These are phyloP conservation scores for Dacryopinax primogenitus DNA, from an alignment of 768 basidiomycete species.

Conservation along the genomic window DNA sequence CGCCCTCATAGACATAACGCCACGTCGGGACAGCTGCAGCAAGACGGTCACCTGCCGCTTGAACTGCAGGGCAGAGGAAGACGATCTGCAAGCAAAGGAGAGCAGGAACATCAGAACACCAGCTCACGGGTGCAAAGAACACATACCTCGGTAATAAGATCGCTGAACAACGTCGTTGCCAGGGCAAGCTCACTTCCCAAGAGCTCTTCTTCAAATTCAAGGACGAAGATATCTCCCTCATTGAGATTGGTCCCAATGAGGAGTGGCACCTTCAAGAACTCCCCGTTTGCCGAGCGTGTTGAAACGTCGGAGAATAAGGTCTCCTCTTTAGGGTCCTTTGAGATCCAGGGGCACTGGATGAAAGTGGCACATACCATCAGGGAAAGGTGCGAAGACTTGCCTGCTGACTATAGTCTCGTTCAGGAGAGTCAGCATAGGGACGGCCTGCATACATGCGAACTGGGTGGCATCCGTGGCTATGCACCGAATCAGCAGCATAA, in stretches of 20 bases:
- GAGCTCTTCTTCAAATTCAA: neutral
- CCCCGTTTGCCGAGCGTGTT: neutral
- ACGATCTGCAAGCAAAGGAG: neutral
- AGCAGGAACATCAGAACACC: neutral
- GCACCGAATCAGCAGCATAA: neutral
- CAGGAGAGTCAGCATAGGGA: neutral
- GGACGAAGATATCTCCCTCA: neutral
- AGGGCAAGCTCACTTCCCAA: neutral
- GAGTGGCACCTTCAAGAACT: neutral
- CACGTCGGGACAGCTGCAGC: neutral
- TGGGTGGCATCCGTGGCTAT: neutral
- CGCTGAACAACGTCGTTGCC: neutral
- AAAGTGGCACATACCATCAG: neutral
- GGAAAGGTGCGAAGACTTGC: neutral
- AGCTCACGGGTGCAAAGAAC: neutral
- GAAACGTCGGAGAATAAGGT: neutral
- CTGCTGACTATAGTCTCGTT: neutral
- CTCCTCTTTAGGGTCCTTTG: no score
- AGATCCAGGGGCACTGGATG: no score
- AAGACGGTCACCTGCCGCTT: neutral
- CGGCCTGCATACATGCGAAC: neutral
- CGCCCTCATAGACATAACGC: neutral
- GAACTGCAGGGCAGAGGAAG: neutral
- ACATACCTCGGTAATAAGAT: neutral
- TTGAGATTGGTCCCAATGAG: neutral